Evolutionary conservation across 2,329 filamentous ascomycete genomes (phyloP).

Genomic region (Penicillium occitanis): DNA sequence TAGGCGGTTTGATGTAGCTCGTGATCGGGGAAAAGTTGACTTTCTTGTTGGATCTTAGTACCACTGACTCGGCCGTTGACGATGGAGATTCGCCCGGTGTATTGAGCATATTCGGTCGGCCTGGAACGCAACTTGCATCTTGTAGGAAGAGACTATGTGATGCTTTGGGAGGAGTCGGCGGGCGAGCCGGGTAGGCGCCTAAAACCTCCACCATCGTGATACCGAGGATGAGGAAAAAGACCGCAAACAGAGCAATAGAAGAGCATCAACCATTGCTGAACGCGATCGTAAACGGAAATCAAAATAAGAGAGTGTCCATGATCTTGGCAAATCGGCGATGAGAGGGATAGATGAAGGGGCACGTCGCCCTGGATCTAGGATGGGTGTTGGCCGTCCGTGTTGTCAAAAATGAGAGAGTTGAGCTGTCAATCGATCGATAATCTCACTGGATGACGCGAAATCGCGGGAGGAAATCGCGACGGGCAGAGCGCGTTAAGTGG

Average conservation of each 20-base stretch:
- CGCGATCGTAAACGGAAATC: neutral
- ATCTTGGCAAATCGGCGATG: neutral
- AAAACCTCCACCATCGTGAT: slow-evolving; percentile 47
- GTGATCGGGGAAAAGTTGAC: slow-evolving; percentile 64
- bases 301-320: neutral
- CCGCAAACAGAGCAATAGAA: slow-evolving; percentile 7
- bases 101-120: slow-evolving; percentile 34
- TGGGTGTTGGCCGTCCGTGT: neutral
- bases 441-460: slow-evolving; percentile 11
- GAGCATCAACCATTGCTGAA: slow-evolving; percentile 18
- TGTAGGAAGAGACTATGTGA: slow-evolving; percentile 28
- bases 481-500: slow-evolving; percentile 10
- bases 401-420: neutral
- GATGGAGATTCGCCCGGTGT: slow-evolving; percentile 48
- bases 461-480: slow-evolving; percentile 14
- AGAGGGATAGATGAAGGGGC: neutral
- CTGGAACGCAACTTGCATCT: slow-evolving; percentile 41
- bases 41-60: slow-evolving; percentile 51
- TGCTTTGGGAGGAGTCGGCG: slow-evolving; percentile 57
- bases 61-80: slow-evolving; percentile 37
- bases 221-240: slow-evolving; percentile 19
- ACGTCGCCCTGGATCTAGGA: neutral
- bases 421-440: slow-evolving; percentile 1
- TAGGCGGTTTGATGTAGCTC: slow-evolving; percentile 53
- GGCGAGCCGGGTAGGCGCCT: slow-evolving; percentile 52